phyloP scores from a whole-genome alignment of 305 asterid genomes.

The Lippia alba region DNA sequence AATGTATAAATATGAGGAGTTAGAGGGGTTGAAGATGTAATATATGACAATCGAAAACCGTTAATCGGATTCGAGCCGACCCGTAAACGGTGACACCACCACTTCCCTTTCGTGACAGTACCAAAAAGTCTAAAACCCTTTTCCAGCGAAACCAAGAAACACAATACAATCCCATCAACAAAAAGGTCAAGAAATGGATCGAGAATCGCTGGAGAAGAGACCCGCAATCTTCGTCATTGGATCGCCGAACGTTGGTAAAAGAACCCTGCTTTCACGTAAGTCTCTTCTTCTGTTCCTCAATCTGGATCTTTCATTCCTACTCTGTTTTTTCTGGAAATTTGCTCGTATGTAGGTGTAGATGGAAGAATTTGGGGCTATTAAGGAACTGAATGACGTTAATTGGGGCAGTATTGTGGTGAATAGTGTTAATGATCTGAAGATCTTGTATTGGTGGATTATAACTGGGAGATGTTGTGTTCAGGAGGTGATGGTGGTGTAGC shows the following conservation, averaged over 20 bases:
- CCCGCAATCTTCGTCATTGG: slow-evolving; percentile 79
- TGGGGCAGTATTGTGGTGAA: neutral
- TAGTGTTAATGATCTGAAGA: slow-evolving; percentile 6
- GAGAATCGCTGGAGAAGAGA: slow-evolving; percentile 63
- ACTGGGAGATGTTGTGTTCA: slow-evolving; percentile 1
- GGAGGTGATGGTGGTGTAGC: neutral
- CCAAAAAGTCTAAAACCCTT: slow-evolving; percentile 6
- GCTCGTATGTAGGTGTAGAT: neutral
- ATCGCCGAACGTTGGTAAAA: slow-evolving; percentile 86
- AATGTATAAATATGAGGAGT: too few relatives aligned
- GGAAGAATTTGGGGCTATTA: neutral
- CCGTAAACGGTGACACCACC: neutral
- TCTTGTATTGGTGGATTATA: slow-evolving; percentile 2
- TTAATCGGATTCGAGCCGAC: too few relatives aligned
- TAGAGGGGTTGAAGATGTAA: too few relatives aligned
- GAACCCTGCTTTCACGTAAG: slow-evolving; percentile 85
- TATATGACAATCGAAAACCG: too few relatives aligned
- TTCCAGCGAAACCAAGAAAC: neutral
- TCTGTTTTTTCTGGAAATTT: slow-evolving; percentile 9
- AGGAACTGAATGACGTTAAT: slow-evolving; percentile 20
- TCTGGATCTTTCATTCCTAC: slow-evolving; percentile 1
- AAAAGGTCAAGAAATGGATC: slow-evolving; percentile 39
- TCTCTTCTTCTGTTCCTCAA: slow-evolving; percentile 15
- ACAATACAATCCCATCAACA: neutral
- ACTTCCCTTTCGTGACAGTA: neutral